Conservation (phyloP, 768 basidiomycete species). For the Phylloporus sp. region DNA sequence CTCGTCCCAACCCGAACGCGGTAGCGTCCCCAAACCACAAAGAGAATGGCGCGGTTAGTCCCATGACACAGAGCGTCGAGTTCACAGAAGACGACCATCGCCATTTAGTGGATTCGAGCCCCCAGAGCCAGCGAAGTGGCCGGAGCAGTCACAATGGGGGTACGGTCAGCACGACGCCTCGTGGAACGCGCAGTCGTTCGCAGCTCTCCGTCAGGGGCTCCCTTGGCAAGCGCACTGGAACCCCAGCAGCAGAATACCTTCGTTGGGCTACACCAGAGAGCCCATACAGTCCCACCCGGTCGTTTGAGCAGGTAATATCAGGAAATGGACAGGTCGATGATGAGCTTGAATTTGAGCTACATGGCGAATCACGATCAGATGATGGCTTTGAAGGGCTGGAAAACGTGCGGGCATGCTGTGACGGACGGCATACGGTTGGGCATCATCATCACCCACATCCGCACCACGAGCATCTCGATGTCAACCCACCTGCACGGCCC, state of each 20-base stretch:
- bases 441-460: conserved; percentile 56
- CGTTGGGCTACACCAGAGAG: conserved; percentile 74
- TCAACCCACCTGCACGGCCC: conserved; percentile 51
- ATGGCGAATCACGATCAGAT: conserved; percentile 68
- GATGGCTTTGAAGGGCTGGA: conserved; percentile 89
- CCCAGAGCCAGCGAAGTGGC: conserved; percentile 69
- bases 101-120: conserved; percentile 49
- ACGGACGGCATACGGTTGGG: conserved; percentile 83
- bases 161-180: conserved; percentile 72
- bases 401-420: conserved; percentile 91
- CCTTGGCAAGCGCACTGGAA: conserved; percentile 81
- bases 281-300: conserved; percentile 71
- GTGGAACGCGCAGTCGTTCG: conserved; percentile 73
- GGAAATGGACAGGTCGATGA: conserved; percentile 44
- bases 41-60: conserved; percentile 41
- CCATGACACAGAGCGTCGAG: conserved; percentile 41
- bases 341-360: conserved; percentile 79
- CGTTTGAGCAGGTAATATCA: conserved; percentile 52
- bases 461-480: conserved; percentile 56
- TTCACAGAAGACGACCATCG: conserved; percentile 52
- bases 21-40: conserved; percentile 24
- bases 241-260: conserved; percentile 88
- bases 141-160: conserved; percentile 58
- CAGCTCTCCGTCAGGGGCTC: conserved; percentile 71
- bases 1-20: conserved; percentile 52